phyloP scores from a whole-genome alignment of 768 basidiomycete genomes.

The Rossbeevera mucosa region DNA sequence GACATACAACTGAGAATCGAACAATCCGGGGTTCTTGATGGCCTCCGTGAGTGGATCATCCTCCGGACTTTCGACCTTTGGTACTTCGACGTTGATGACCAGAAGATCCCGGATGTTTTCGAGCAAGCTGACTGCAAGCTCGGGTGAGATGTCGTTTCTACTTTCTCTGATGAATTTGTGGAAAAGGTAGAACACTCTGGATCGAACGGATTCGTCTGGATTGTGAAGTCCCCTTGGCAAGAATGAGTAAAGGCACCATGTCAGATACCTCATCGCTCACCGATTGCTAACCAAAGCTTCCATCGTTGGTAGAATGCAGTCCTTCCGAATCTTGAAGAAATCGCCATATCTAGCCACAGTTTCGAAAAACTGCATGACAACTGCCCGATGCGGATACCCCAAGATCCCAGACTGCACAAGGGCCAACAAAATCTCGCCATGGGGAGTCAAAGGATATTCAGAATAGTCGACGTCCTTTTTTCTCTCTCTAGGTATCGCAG shows the following conservation, averaged over 20 bases:
- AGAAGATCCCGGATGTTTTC: slow-evolving; percentile 75
- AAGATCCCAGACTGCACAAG: slow-evolving; percentile 82
- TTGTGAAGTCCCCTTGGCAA: slow-evolving; percentile 78
- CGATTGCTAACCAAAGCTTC: slow-evolving; percentile 82
- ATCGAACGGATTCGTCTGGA: slow-evolving; percentile 58
- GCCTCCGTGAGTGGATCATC: slow-evolving; percentile 79
- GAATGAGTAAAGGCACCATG: slow-evolving; percentile 1
- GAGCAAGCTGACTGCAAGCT: slow-evolving; percentile 68
- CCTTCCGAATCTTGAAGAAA: slow-evolving; percentile 92
- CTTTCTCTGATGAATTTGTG: slow-evolving; percentile 86
- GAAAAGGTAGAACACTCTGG: slow-evolving; percentile 89
- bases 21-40: slow-evolving; percentile 62
- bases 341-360: slow-evolving; percentile 88
- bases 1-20: slow-evolving; percentile 89
- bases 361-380: slow-evolving; percentile 90
- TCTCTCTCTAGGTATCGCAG: slow-evolving; percentile 62
- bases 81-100: slow-evolving; percentile 66
- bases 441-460: slow-evolving; percentile 78
- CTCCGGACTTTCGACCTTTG: slow-evolving; percentile 68
- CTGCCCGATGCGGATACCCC: slow-evolving; percentile 76
- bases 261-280: slow-evolving; percentile 40
- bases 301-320: slow-evolving; percentile 80
- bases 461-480: slow-evolving; percentile 67
- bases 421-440: slow-evolving; percentile 84
- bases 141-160: slow-evolving; percentile 67